Conservation (phyloP, 768 basidiomycete species). For the Lentinus brumalis region DNA sequence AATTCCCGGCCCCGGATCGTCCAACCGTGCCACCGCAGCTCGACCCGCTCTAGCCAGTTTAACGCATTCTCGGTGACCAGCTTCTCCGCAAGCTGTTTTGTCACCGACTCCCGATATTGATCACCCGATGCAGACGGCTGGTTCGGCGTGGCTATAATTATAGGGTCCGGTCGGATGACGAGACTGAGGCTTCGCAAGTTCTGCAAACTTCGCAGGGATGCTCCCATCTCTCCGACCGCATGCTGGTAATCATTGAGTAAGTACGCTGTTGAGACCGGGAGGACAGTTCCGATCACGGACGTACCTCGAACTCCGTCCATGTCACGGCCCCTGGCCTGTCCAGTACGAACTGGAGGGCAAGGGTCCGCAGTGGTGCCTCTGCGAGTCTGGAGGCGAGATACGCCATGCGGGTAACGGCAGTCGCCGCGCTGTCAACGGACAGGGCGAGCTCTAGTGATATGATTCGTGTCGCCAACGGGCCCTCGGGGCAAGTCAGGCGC, state of each 20-base stretch:
- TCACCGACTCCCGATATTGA: constrained; percentile 9
- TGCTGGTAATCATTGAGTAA: constrained; percentile 8
- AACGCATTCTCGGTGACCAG: constrained; percentile 6
- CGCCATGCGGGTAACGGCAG: constrained; percentile 4
- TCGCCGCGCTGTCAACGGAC: neutral
- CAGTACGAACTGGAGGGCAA: constrained; percentile 11
- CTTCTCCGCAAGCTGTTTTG: constrained; percentile 14
- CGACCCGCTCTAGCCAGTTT: constrained; percentile 16
- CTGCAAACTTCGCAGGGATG: constrained; percentile 10
- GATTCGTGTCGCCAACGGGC: neutral
- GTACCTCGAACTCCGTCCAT: constrained; percentile 19
- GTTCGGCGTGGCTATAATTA: neutral
- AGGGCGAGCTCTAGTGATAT: constrained; percentile 10
- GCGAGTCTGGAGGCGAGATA: constrained; percentile 15
- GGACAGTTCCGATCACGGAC: constrained; percentile 1
- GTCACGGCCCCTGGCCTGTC: constrained; percentile 7
- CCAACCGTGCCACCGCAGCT: constrained; percentile 29
- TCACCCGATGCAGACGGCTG: constrained; percentile 1
- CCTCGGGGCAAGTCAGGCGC: neutral
- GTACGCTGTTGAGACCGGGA: neutral
- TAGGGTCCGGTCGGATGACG: constrained; percentile 24
- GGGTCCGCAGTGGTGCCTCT: constrained; percentile 1
- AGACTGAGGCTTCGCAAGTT: constrained; percentile 20
- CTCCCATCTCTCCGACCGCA: constrained; percentile 17
- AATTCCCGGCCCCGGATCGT: constrained; percentile 3